Conservation (phyloP, 805 yeast genomes). For the Cyberlindnera samutprakarnensis region DNA sequence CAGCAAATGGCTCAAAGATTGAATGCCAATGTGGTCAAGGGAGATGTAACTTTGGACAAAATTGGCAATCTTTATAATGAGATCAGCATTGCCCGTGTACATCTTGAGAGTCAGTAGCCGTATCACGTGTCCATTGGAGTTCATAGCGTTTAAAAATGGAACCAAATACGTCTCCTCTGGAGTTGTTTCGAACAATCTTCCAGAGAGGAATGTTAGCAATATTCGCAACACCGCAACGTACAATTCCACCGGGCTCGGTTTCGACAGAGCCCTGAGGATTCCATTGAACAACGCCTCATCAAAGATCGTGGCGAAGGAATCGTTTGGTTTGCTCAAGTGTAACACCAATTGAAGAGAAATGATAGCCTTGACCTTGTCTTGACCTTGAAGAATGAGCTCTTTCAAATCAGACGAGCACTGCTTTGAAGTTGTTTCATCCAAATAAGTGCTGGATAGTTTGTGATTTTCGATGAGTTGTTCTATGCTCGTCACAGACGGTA, state of each 20-base stretch:
- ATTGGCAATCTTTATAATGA: slow-evolving; percentile 13
- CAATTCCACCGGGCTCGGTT: slow-evolving; percentile 29
- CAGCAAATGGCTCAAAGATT: slow-evolving; percentile 25
- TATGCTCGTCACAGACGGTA: slow-evolving; percentile 9
- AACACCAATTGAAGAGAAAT: slow-evolving; percentile 46
- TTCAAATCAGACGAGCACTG: slow-evolving; percentile 26
- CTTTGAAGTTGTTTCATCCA: slow-evolving; percentile 14
- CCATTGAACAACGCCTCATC: slow-evolving; percentile 34
- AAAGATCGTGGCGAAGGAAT: slow-evolving; percentile 28
- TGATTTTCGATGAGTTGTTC: slow-evolving; percentile 16
- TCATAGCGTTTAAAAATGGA: slow-evolving; percentile 12
- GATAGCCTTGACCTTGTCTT: slow-evolving; percentile 37
- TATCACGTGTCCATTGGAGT: slow-evolving; percentile 10
- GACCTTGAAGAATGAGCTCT: slow-evolving; percentile 20
- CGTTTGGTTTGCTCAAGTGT: slow-evolving; percentile 36
- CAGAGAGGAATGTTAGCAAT: slow-evolving; percentile 14
- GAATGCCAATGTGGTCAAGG: slow-evolving; percentile 13
- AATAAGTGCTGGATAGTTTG: slow-evolving; percentile 8
- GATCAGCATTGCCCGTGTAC: slow-evolving; percentile 16
- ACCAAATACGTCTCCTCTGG: slow-evolving; percentile 10
- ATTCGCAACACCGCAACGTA: slow-evolving; percentile 39
- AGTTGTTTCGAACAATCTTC: slow-evolving; percentile 15
- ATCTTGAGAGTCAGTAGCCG: slow-evolving; percentile 15
- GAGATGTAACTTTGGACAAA: slow-evolving; percentile 17
- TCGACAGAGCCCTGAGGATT: slow-evolving; percentile 33